Conservation (phyloP, 257 asterid genomes). For the Petrea volubilis region DNA sequence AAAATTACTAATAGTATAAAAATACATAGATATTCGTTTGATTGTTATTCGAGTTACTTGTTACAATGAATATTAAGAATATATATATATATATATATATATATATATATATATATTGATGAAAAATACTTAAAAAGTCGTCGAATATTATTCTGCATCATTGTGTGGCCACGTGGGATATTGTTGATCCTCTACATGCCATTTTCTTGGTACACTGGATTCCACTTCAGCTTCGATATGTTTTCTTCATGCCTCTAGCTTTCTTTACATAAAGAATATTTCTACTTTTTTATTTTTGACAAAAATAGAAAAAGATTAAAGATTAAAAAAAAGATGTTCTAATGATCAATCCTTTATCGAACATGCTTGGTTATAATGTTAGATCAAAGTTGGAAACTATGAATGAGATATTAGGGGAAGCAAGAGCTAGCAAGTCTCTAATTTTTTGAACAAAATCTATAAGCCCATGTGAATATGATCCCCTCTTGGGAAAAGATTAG, state of each 20-base stretch:
- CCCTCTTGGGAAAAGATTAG: background rate
- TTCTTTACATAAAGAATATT: background rate
- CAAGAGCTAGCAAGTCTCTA: background rate
- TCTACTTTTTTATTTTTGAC: background rate
- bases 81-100: background rate
- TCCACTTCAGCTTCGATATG: background rate
- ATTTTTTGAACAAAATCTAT: background rate
- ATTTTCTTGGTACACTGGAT: background rate
- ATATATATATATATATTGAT: background rate
- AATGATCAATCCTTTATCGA: slow-evolving; percentile 1
- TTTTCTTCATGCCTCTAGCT: background rate
- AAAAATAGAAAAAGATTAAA: background rate
- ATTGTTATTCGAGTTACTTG: background rate
- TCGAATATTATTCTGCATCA: background rate
- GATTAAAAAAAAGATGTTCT: background rate
- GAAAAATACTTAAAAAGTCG: background rate
- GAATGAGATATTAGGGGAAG: background rate
- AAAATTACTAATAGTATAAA: too few species aligned
- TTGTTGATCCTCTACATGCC: background rate
- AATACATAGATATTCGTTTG: too few species aligned
- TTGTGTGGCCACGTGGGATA: background rate
- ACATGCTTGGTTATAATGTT: slow-evolving; percentile 4
- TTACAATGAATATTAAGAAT: background rate
- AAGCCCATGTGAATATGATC: background rate
- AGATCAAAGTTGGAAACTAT: slow-evolving; percentile 1